These are phyloP conservation scores for Nadsonia starkeyi-henricii DNA, from an alignment of 1,139 yeast genomes.

Conservation along the genomic window DNA sequence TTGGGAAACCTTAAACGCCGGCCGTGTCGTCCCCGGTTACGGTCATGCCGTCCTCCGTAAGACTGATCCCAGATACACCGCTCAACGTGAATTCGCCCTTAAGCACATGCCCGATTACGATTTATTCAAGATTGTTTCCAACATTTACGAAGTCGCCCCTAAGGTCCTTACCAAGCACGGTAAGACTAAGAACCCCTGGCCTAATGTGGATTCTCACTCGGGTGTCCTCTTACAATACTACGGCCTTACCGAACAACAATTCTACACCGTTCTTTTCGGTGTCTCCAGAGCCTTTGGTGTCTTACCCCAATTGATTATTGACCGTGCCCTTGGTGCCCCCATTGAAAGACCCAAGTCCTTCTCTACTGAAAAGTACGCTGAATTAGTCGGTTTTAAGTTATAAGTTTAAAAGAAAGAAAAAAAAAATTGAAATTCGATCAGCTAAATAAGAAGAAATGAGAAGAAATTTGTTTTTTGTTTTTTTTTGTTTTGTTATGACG, in stretches of 20 bases:
- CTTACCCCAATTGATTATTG: constrained; percentile 45
- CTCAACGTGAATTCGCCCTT: constrained; percentile 95
- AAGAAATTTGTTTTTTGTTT: no score
- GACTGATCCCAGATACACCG: constrained; percentile 96
- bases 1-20: constrained; percentile 86
- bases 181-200: constrained; percentile 51
- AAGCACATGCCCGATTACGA: constrained; percentile 97
- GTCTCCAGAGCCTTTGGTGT: constrained; percentile 47
- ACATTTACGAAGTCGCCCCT: constrained; percentile 38
- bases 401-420: constrained; percentile 9
- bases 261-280: constrained; percentile 47
- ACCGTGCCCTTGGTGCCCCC: constrained; percentile 44
- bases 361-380: constrained; percentile 32
- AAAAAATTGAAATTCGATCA: background rate
- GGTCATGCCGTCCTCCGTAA: constrained; percentile 96
- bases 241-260: constrained; percentile 40
- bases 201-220: constrained; percentile 47
- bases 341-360: constrained; percentile 49
- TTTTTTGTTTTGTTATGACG: no score
- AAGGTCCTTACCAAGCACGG: constrained; percentile 42
- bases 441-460: constrained; percentile 4
- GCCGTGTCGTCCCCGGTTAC: constrained; percentile 96
- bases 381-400: constrained; percentile 29
- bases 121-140: constrained; percentile 84
- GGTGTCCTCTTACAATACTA: constrained; percentile 46